phyloP scores from a whole-genome alignment of 2,329 filamentous ascomycete genomes.

The Aurifilum marmelostoma region DNA sequence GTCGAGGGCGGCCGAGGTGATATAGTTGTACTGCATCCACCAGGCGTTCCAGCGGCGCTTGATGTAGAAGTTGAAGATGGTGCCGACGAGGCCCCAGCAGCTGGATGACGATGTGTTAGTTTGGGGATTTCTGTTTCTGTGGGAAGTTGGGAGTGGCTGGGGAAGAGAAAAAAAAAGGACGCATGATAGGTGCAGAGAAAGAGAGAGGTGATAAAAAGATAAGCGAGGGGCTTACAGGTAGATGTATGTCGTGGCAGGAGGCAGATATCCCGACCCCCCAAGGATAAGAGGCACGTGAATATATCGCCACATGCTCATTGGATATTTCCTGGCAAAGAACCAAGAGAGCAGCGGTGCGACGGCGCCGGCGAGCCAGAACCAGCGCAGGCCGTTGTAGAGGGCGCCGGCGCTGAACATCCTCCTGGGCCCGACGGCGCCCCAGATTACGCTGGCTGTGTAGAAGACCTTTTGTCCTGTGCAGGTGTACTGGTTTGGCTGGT shows the following conservation, averaged over 20 bases:
- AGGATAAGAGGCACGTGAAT: slow-evolving; percentile 71
- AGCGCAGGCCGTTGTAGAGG: slow-evolving; percentile 67
- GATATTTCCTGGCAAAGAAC: slow-evolving; percentile 63
- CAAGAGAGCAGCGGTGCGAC: slow-evolving; percentile 66
- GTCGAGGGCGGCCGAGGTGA: slow-evolving; percentile 72
- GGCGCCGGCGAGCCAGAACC: slow-evolving; percentile 72
- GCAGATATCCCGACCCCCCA: slow-evolving; percentile 64
- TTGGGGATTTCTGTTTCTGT: too few species aligned
- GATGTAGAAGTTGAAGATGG: slow-evolving; percentile 70
- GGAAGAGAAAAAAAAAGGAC: too few species aligned
- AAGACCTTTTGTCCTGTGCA: slow-evolving; percentile 59
- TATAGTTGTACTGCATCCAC: slow-evolving; percentile 81
- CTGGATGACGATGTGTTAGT: slow-evolving; percentile 12
- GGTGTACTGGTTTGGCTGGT: slow-evolving; percentile 59
- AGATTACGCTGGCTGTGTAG: slow-evolving; percentile 72
- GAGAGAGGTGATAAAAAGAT: neutral
- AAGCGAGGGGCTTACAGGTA: slow-evolving; percentile 52
- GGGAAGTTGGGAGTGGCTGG: too few species aligned
- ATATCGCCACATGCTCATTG: slow-evolving; percentile 64
- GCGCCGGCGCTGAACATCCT: slow-evolving; percentile 69
- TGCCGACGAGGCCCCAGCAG: slow-evolving; percentile 69
- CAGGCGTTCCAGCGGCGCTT: slow-evolving; percentile 68
- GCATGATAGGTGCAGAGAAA: neutral
- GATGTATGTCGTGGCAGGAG: slow-evolving; percentile 71
- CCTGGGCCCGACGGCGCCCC: slow-evolving; percentile 72